phyloP scores from a whole-genome alignment of 2,329 filamentous ascomycete species.

The Claviceps spartinae region DNA sequence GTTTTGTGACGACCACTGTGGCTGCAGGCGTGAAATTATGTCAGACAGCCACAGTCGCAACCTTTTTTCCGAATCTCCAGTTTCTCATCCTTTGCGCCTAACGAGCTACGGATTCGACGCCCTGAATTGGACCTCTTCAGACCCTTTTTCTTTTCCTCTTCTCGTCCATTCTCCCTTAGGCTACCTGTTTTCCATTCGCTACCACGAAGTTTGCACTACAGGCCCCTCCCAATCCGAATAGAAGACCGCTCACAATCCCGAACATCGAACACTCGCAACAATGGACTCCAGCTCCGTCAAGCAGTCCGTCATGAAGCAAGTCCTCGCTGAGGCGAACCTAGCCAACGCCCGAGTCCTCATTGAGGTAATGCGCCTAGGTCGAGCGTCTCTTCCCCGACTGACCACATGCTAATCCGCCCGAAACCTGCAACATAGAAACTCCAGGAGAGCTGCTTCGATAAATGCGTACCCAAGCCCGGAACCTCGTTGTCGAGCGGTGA shows the following conservation, averaged over 20 bases:
- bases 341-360: slow-evolving; percentile 58
- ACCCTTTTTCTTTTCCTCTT: neutral
- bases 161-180: neutral
- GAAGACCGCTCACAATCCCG: neutral
- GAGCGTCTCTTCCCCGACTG: neutral
- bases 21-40: slow-evolving; percentile 2
- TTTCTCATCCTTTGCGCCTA: neutral
- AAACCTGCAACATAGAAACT: slow-evolving; percentile 44
- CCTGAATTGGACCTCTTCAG: too few species aligned
- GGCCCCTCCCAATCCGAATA: neutral
- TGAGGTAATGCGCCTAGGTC: slow-evolving; percentile 33
- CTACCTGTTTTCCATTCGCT: neutral
- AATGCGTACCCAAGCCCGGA: slow-evolving; percentile 60
- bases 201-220: too few species aligned
- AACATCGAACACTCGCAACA: neutral
- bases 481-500: slow-evolving; percentile 53
- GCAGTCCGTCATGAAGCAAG: slow-evolving; percentile 50
- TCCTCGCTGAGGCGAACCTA: slow-evolving; percentile 50
- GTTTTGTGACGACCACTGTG: neutral
- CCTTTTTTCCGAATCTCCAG: neutral
- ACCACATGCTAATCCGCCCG: slow-evolving; percentile 5
- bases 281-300: slow-evolving; percentile 49
- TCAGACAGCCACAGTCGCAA: slow-evolving; percentile 13
- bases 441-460: slow-evolving; percentile 69
- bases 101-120: neutral